Percentiles rank a stretch among this genome's conserved stretches.
These are phyloP conservation scores for Paradendryphiella salina DNA, from an alignment of 2,329 filamentous ascomycete genomes.

Conservation along the genomic window DNA sequence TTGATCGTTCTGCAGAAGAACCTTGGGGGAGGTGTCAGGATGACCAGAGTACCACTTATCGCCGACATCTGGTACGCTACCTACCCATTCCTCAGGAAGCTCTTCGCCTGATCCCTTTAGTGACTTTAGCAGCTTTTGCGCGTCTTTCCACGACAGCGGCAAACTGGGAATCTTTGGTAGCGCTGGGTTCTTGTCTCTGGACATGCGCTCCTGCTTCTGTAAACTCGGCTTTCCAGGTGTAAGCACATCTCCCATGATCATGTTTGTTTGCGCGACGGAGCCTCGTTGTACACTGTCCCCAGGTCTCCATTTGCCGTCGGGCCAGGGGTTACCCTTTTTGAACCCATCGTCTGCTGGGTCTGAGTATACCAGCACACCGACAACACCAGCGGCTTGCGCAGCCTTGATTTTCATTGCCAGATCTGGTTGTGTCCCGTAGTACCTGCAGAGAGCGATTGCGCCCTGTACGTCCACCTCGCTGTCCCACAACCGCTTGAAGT, in stretches of 20 bases:
- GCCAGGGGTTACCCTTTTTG: slow-evolving; percentile 69
- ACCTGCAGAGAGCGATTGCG: slow-evolving; percentile 80
- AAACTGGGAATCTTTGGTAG: slow-evolving; percentile 85
- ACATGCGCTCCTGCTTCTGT: slow-evolving; percentile 66
- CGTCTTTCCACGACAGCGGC: slow-evolving; percentile 87
- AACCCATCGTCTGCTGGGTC: slow-evolving; percentile 88
- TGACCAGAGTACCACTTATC: slow-evolving; percentile 85
- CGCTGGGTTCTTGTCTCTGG: slow-evolving; percentile 69
- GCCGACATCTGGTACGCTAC: slow-evolving; percentile 71
- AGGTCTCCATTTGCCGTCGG: slow-evolving; percentile 78
- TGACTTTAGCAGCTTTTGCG: slow-evolving; percentile 73
- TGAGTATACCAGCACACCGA: slow-evolving; percentile 88
- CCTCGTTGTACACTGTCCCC: slow-evolving; percentile 81
- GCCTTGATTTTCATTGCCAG: slow-evolving; percentile 83
- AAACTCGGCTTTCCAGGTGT: slow-evolving; percentile 84
- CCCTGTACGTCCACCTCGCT: slow-evolving; percentile 74
- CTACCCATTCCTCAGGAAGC: slow-evolving; percentile 72
- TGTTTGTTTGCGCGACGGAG: slow-evolving; percentile 76
- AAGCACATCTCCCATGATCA: slow-evolving; percentile 86
- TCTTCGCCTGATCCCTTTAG: slow-evolving; percentile 74
- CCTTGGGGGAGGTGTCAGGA: slow-evolving; percentile 66
- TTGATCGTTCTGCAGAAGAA: slow-evolving; percentile 83
- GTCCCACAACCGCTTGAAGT: slow-evolving; percentile 74
- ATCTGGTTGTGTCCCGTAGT: slow-evolving; percentile 74
- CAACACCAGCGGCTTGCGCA: slow-evolving; percentile 82